Evolutionary conservation across 345 rosid species (phyloP), one percentile per base, ranked within the genome.

Genomic region (Eucalyptus regnans): DNA sequence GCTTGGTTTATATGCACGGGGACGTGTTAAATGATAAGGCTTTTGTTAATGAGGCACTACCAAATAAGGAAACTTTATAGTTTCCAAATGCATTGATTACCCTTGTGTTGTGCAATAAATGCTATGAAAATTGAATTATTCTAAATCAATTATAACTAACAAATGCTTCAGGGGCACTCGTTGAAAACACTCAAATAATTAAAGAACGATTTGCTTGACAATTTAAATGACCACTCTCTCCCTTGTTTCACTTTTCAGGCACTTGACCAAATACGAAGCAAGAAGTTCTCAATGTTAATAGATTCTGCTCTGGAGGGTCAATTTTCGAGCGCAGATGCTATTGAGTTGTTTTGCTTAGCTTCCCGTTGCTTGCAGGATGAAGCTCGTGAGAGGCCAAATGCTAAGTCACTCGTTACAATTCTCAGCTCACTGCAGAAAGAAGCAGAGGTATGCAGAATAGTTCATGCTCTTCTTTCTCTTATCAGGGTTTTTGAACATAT

Each of bases 251-350:
- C 58, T 54, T 89, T 90, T 87, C 93, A 93, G 95, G 95, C 95
- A 27, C 92, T 93, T 33, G 95, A 91, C 81, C 93, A 91, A 49
- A 92, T 93, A 88, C 93, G 92, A 37, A 93, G 92, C 56, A 93
- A 93, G 85, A 93, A 93, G 54, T 92, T 92, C 87, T 87, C 90
- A 62, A 91, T 91, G 92, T 87, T 93, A 89, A 93, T 93, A 92
- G 95, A 93, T 88, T 93, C 95, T 20, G 89, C 92, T 50, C 91
- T 93, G 92, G 95, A 93, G 64, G 95, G 93, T 85, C 93, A 91
- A 86, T 91, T 92, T 91, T 93, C 93, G 12, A 93, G 91, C 51
- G 91, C 91, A 86, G 95, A 93, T 89, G 94, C 94, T 85, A 91
- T 94, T 27, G 95, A 93, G 80, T 86, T 93, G 49, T 92, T 93